phyloP scores from a whole-genome alignment of 2,329 filamentous ascomycete species.

The Phaeophleospora eucalypticola region DNA sequence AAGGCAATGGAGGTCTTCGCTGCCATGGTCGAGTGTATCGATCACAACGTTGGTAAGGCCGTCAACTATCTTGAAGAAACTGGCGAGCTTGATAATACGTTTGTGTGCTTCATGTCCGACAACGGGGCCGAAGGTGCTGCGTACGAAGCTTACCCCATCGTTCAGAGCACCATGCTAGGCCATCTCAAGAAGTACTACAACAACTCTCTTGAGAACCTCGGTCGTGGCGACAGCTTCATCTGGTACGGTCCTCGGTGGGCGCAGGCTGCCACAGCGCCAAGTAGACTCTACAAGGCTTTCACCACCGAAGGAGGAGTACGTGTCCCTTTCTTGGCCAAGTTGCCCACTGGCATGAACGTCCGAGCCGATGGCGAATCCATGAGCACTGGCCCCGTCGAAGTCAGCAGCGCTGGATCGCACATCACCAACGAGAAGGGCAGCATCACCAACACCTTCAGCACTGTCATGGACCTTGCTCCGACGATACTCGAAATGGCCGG shows the following conservation, averaged over 20 bases:
- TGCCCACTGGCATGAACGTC: conserved; percentile 23
- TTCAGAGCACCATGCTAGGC: conserved; percentile 51
- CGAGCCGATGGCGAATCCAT: conserved; percentile 18
- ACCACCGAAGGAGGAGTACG: conserved; percentile 49
- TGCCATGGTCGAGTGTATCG: conserved; percentile 61
- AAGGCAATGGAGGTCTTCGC: conserved; percentile 60
- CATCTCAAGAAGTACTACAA: conserved; percentile 56
- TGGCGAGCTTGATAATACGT: conserved; percentile 60
- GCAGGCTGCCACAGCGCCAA: conserved; percentile 51
- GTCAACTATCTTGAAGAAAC: conserved; percentile 53
- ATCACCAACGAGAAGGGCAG: conserved; percentile 22
- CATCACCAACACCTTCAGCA: conserved; percentile 51
- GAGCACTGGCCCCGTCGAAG: conserved; percentile 48
- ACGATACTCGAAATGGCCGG: conserved; percentile 48
- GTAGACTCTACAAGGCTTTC: conserved; percentile 46
- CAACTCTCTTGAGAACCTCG: conserved; percentile 56
- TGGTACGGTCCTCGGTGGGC: conserved; percentile 60
- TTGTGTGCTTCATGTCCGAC: conserved; percentile 61
- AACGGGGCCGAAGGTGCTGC: conserved; percentile 59
- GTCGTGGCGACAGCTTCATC: conserved; percentile 54
- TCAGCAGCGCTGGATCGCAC: conserved; percentile 26
- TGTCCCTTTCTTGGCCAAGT: conserved; percentile 49
- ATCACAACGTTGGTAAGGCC: conserved; percentile 56
- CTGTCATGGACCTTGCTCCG: conserved; percentile 41
- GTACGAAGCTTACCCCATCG: conserved; percentile 57